Conservation (phyloP, 768 basidiomycete genomes). For the Boletus vinaceobasis region DNA sequence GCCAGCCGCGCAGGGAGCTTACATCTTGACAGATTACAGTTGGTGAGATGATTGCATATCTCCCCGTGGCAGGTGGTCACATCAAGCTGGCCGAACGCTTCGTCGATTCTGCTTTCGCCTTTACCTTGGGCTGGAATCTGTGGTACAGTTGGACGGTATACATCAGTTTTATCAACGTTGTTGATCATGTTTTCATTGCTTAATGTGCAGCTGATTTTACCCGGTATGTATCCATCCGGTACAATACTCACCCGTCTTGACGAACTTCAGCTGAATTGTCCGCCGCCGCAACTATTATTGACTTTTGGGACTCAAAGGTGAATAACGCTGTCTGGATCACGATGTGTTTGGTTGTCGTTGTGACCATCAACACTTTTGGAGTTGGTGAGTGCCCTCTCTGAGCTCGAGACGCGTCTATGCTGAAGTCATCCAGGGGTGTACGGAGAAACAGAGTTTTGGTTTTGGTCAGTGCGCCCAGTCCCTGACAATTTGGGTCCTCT, state of each 20-base stretch:
- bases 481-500: background rate
- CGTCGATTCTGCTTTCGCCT: conserved; percentile 40
- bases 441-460: conserved; percentile 46
- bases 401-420: background rate
- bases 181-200: conserved; percentile 8
- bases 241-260: background rate
- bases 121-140: conserved; percentile 38
- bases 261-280: conserved; percentile 36
- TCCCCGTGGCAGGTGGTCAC: conserved; percentile 43
- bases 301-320: conserved; percentile 38
- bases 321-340: conserved; percentile 49
- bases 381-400: conserved; percentile 22
- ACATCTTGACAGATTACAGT: conserved; percentile 15
- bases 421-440: conserved; percentile 27
- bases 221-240: conserved; percentile 6
- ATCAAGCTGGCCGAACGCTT: conserved; percentile 45
- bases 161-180: background rate
- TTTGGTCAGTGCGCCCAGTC: conserved; percentile 24
- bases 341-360: conserved; percentile 45
- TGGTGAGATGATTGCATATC: conserved; percentile 43
- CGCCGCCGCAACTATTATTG: conserved; percentile 48
- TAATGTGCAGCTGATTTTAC: conserved; percentile 12
- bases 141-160: conserved; percentile 36
- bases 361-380: conserved; percentile 40
- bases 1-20: background rate